Conservation (phyloP, 169 alveolate species). For the Prorocentrum cordatum region DNA sequence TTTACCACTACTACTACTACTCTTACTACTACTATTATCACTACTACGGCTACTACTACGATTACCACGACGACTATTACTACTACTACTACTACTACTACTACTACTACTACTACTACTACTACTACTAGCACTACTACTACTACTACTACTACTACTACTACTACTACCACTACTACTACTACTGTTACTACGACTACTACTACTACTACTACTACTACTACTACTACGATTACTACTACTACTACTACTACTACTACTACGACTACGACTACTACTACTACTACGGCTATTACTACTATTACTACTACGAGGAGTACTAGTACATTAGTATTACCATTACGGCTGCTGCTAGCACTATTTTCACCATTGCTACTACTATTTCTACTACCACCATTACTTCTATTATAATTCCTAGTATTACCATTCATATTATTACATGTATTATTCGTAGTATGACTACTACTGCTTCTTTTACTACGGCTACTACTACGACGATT, state of each 20-base stretch:
- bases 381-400: neutral
- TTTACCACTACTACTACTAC: neutral
- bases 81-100: neutral
- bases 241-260: neutral
- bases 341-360: neutral
- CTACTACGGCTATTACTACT: neutral
- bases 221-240: no score
- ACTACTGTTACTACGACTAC: neutral
- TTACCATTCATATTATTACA: neutral
- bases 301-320: neutral
- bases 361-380: neutral
- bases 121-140: neutral
- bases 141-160: neutral
- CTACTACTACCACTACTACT: neutral
- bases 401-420: neutral
- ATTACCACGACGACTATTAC: neutral
- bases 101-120: neutral
- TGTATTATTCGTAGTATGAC: neutral
- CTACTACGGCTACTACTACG: neutral
- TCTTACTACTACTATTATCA: neutral
- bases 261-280: neutral
- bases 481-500: neutral
- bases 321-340: no score
- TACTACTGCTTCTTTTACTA: neutral
- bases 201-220: neutral